A percentile compares a stretch with the other conserved stretches of the same genome.
Conservation (phyloP, 2,329 filamentous ascomycete species). For the Alternaria sp. region DNA sequence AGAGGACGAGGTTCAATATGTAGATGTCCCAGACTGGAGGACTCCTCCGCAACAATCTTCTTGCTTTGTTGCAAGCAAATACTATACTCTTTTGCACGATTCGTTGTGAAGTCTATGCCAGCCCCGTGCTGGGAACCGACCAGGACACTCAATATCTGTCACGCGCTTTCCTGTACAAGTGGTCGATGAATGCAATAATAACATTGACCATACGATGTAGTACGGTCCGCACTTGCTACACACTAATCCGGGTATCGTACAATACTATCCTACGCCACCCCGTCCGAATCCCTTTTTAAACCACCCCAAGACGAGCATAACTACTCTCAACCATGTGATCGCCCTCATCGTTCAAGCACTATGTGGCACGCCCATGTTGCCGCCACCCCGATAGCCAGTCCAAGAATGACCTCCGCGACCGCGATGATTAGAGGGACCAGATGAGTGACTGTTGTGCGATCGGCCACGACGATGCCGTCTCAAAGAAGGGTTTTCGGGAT, state of each 20-base stretch:
- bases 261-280: not conserved
- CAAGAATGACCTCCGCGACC: not conserved
- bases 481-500: not conserved
- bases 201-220: not conserved
- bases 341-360: not conserved
- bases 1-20: slow-evolving; percentile 90
- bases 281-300: not conserved
- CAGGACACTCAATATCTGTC: not conserved
- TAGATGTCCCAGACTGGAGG: slow-evolving; percentile 49
- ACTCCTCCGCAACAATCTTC: not conserved
- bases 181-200: not conserved
- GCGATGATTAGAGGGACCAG: not conserved
- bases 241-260: slow-evolving; percentile 1
- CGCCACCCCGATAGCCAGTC: not conserved
- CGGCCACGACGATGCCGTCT: not conserved
- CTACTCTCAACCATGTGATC: not conserved
- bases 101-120: not conserved
- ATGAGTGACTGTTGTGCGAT: not conserved
- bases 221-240: not conserved
- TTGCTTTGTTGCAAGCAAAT: not conserved
- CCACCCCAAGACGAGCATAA: not conserved
- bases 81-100: not conserved
- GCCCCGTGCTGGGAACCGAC: not conserved
- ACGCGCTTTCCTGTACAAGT: not conserved
- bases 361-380: not conserved